A percentile compares a stretch with the other conserved stretches of the same genome.
These are phyloP conservation scores for Spiraea crenata DNA, from an alignment of 331 rosid genomes.

Conservation along the genomic window DNA sequence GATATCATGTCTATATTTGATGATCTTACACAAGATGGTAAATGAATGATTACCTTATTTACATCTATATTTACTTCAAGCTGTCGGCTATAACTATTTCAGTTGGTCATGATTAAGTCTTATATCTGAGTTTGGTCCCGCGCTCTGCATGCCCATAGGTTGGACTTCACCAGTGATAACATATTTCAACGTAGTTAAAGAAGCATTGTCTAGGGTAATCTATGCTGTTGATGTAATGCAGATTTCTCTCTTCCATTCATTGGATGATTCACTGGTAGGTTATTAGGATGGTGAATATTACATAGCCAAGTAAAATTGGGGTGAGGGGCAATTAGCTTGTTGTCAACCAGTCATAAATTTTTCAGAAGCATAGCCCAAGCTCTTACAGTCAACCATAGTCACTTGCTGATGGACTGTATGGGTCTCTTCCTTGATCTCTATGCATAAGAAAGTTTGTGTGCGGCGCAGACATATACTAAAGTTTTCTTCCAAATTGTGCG, in stretches of 20 bases:
- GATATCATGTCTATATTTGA: conserved; percentile 87
- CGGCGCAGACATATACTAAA: no score
- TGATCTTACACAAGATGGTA: conserved; percentile 96
- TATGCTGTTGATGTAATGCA: not conserved
- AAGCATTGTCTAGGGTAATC: not conserved
- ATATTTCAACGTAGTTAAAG: not conserved
- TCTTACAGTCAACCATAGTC: no score
- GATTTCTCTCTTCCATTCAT: not conserved
- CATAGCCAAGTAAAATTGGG: no score
- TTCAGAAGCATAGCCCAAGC: no score
- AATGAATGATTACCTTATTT: not conserved
- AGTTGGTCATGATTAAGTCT: not conserved
- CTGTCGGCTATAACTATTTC: not conserved
- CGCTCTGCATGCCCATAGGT: not conserved
- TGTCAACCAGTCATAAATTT: no score
- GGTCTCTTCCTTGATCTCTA: no score
- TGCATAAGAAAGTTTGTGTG: no score
- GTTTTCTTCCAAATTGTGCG: no score
- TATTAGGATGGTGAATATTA: not conserved
- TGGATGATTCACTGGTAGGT: not conserved
- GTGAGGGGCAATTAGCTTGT: no score
- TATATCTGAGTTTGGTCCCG: not conserved
- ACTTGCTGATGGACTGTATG: no score
- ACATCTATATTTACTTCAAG: not conserved
- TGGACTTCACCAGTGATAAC: not conserved